phyloP scores from a whole-genome alignment of 805 yeast species.

The Saccharomycopsis sp. region DNA sequence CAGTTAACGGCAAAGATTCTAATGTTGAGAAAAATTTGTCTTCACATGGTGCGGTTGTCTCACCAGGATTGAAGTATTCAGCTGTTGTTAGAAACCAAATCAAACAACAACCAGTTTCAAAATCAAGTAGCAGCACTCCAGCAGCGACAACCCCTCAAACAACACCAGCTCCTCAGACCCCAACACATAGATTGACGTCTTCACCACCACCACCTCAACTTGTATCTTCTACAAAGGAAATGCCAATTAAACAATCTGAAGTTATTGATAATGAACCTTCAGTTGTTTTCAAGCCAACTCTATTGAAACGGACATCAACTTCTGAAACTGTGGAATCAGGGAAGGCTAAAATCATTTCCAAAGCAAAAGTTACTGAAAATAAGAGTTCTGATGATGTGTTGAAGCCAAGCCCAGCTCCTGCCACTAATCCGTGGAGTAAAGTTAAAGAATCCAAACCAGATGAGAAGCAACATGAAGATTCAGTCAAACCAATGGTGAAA shows the following conservation, averaged over 20 bases:
- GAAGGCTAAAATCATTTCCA: no score
- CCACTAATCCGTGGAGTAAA: neutral
- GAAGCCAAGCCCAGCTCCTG: neutral
- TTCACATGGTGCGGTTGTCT: slow-evolving; percentile 1
- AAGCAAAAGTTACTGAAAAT: no score
- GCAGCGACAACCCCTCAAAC: neutral
- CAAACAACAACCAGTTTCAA: neutral
- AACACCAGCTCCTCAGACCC: no score
- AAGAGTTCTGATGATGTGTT: no score
- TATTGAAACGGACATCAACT: slow-evolving; percentile 11
- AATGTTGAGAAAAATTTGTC: slow-evolving; percentile 1
- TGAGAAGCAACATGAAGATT: neutral
- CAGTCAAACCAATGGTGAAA: neutral
- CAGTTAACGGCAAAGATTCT: neutral
- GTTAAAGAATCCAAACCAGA: neutral
- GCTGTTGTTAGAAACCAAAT: slow-evolving; percentile 8
- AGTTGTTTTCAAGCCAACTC: slow-evolving; percentile 6
- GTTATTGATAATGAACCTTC: no score
- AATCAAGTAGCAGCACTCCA: neutral
- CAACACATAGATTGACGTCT: no score
- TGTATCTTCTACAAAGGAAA: no score
- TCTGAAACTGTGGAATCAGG: no score
- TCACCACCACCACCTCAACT: no score
- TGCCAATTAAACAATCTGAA: no score
- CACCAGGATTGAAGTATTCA: slow-evolving; percentile 15